A percentile compares a stretch with the other conserved stretches of the same genome.
Conservation (phyloP, 306 rosid species). For the Castanopsis chinensis region DNA sequence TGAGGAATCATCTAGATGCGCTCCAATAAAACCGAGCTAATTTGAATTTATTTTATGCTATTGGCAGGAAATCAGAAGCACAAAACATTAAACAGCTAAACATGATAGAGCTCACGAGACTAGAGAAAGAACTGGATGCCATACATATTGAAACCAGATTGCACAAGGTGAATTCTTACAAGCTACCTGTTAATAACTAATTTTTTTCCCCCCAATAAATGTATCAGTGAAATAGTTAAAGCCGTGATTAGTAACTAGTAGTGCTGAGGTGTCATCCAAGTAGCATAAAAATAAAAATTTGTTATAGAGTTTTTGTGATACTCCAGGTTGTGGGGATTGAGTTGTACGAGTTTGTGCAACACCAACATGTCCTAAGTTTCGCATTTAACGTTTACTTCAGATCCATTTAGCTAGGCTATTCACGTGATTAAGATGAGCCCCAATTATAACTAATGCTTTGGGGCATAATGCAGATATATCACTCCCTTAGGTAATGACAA, state of each 20-base stretch:
- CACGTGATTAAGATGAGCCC: no score
- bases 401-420: no score
- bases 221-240: not conserved
- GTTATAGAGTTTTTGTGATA: not conserved
- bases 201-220: not conserved
- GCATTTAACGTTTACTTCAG: no score
- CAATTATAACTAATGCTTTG: no score
- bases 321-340: no score
- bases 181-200: not conserved
- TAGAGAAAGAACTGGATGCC: constrained; percentile 24
- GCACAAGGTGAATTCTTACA: constrained; percentile 17
- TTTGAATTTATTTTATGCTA: not conserved
- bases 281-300: not conserved
- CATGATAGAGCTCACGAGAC: constrained; percentile 15
- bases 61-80: not conserved
- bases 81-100: constrained; percentile 21
- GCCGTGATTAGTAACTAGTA: not conserved
- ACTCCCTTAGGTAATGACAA: no score
- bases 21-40: not conserved
- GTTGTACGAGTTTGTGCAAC: no score
- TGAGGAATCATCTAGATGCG: not conserved
- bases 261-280: not conserved
- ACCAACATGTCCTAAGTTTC: no score
- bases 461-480: no score
- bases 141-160: constrained; percentile 11